A percentile compares a stretch with the other conserved stretches of the same genome.
Conservation (phyloP, 1,139 yeast species). For the Pichia sp. region DNA sequence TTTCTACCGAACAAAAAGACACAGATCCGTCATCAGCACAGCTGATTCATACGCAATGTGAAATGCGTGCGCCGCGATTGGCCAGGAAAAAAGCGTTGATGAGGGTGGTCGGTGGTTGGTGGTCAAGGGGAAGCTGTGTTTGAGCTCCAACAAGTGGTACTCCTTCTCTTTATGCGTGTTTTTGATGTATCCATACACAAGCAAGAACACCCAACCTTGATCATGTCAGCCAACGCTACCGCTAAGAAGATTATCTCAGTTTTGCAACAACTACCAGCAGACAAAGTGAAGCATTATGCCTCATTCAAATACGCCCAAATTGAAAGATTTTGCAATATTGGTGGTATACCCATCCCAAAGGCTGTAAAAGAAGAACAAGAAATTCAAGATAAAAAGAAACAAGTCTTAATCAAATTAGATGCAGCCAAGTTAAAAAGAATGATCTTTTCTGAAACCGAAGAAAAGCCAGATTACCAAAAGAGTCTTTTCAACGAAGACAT, state of each 20-base stretch:
- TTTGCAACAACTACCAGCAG: constrained; percentile 54
- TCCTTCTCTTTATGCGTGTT: too few relatives aligned
- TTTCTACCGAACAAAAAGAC: too few relatives aligned
- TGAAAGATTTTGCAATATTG: constrained; percentile 50
- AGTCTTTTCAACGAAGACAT: constrained; percentile 47
- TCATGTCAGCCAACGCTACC: constrained; percentile 23
- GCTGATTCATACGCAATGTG: too few relatives aligned
- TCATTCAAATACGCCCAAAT: constrained; percentile 68
- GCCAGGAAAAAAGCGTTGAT: not conserved
- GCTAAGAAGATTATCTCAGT: constrained; percentile 39
- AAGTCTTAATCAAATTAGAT: constrained; percentile 28
- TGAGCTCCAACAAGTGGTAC: too few relatives aligned
- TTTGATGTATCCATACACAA: too few relatives aligned
- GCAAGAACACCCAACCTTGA: not conserved
- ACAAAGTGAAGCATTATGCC: constrained; percentile 61
- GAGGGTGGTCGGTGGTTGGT: too few relatives aligned
- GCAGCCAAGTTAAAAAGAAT: constrained; percentile 29
- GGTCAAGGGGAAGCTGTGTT: too few relatives aligned
- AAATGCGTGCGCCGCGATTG: not conserved
- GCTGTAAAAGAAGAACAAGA: constrained; percentile 32
- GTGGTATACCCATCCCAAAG: constrained; percentile 37
- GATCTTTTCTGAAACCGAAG: constrained; percentile 34
- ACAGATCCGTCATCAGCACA: too few relatives aligned
- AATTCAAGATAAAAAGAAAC: constrained; percentile 28
- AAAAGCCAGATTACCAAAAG: constrained; percentile 38